Conservation (phyloP, 805 yeast species). For the Saccharomycopsis amapae region DNA sequence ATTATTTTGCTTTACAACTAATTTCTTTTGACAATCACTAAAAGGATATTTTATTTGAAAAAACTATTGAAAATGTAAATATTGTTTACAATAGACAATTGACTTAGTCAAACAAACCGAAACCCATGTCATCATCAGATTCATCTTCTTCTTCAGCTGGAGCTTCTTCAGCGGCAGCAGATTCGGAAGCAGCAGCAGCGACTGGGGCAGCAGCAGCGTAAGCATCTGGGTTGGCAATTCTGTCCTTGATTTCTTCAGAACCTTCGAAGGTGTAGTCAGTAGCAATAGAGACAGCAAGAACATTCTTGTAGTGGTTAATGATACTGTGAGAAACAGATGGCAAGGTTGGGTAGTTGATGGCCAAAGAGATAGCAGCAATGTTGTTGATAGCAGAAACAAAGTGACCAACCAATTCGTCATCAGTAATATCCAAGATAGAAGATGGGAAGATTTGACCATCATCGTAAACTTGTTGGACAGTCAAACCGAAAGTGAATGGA, state of each 20-base stretch:
- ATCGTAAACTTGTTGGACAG: conserved; percentile 95
- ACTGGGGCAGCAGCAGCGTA: conserved; percentile 99
- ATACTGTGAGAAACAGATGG: conserved; percentile 99
- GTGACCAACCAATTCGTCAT: conserved; percentile 89
- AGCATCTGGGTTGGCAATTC: conserved; percentile 99
- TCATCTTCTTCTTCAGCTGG: conserved; percentile 71
- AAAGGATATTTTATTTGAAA: background rate
- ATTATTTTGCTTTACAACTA: background rate
- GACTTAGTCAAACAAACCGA: conserved; percentile 94
- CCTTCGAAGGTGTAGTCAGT: conserved; percentile 99
- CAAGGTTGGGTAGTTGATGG: conserved; percentile 98
- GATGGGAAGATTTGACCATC: conserved; percentile 98
- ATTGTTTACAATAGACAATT: background rate
- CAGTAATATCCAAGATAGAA: conserved; percentile 95
- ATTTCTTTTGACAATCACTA: background rate
- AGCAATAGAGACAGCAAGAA: conserved; percentile 95
- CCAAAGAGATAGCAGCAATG: conserved; percentile 95
- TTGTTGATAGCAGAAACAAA: conserved; percentile 86
- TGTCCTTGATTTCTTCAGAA: conserved; percentile 98
- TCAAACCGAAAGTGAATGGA: conserved; percentile 98
- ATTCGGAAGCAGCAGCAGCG: conserved; percentile 73
- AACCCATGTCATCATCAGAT: conserved; percentile 82
- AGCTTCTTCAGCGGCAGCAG: conserved; percentile 63
- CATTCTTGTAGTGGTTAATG: conserved; percentile 98
- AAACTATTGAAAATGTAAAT: background rate